These are phyloP conservation scores for Cardiospermum halicacabum DNA, from an alignment of 345 rosid species.

Conservation along the genomic window DNA sequence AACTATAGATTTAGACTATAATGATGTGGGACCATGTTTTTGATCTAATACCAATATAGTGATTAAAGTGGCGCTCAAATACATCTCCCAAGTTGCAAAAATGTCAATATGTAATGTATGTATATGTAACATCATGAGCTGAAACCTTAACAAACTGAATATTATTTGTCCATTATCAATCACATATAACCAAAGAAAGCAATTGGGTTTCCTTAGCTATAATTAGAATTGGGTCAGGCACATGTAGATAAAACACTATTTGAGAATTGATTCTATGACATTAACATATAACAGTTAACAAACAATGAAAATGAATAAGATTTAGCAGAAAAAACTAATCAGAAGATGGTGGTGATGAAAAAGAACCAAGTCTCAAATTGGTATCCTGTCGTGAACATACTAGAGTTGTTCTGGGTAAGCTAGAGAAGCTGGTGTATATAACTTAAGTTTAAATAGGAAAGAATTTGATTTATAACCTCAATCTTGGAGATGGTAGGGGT, in stretches of 20 bases:
- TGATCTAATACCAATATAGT: too few species aligned
- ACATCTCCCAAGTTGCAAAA: too few species aligned
- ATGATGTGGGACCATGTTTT: not conserved
- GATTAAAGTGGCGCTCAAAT: too few species aligned
- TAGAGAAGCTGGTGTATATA: not conserved
- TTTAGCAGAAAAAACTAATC: not conserved
- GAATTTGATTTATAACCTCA: not conserved
- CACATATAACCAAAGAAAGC: too few species aligned
- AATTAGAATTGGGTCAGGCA: not conserved
- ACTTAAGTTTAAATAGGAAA: not conserved
- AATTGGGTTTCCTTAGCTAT: not conserved
- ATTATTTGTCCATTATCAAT: too few species aligned
- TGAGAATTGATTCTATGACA: not conserved
- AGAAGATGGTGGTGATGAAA: not conserved
- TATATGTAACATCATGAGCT: too few species aligned
- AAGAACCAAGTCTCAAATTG: not conserved
- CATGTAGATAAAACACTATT: not conserved
- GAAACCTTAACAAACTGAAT: too few species aligned
- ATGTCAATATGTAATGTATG: too few species aligned
- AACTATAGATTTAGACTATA: not conserved
- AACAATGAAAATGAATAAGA: not conserved
- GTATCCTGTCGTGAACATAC: not conserved
- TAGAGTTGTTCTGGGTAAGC: not conserved
- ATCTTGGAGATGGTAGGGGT: not conserved
- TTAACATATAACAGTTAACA: too few species aligned